Conservation (phyloP, 2,329 filamentous ascomycete species). For the Neospermospora avenae region DNA sequence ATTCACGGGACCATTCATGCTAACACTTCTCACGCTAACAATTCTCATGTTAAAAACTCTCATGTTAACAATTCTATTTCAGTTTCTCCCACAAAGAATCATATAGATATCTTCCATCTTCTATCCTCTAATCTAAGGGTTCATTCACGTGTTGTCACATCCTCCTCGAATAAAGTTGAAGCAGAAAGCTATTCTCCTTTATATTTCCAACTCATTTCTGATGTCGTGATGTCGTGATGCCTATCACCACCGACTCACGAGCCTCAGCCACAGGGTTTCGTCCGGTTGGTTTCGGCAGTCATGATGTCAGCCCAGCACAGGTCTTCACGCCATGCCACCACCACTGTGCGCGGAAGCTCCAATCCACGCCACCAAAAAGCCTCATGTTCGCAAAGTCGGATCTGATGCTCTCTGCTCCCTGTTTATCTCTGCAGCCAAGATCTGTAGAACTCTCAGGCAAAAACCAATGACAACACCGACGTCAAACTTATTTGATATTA, state of each 20-base stretch:
- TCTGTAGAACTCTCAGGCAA: neutral
- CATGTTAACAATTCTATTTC: too few relatives aligned
- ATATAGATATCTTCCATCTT: too few relatives aligned
- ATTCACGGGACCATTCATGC: too few relatives aligned
- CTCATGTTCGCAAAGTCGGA: neutral
- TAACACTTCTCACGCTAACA: too few relatives aligned
- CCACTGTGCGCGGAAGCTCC: too few relatives aligned
- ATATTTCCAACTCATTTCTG: neutral
- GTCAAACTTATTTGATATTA: neutral
- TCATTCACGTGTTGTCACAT: too few relatives aligned
- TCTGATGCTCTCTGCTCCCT: neutral
- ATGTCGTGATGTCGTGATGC: neutral
- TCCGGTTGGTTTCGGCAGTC: neutral
- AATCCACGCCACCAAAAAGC: neutral
- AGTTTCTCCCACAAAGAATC: too few relatives aligned
- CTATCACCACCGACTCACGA: neutral
- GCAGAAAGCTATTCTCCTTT: too few relatives aligned
- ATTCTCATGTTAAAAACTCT: too few relatives aligned
- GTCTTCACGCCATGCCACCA: neutral
- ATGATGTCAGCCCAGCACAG: constrained; percentile 2
- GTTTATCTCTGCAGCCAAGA: neutral
- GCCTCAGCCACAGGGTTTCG: neutral
- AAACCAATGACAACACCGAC: neutral
- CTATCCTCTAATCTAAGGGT: too few relatives aligned
- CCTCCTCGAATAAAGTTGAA: too few relatives aligned